Evolutionary conservation across 108 stramenopile species (phyloP).

Genomic region (Fistulifera solaris): DNA sequence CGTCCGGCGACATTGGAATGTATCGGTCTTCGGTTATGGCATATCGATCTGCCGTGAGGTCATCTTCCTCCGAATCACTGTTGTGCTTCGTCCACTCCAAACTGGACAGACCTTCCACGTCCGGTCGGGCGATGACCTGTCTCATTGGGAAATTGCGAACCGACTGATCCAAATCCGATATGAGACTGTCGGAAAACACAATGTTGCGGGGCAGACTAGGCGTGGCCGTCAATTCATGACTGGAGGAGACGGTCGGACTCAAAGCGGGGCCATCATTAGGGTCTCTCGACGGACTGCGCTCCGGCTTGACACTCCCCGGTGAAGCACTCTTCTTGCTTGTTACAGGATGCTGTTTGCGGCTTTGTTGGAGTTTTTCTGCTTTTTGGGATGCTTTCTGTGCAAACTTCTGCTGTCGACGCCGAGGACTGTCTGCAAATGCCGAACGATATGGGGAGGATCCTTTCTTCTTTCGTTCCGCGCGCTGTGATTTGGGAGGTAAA

Average conservation of each 20-base stretch:
- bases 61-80: not conserved
- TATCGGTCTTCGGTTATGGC: not conserved
- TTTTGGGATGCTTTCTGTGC: too few relatives aligned
- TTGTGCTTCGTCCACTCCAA: not conserved
- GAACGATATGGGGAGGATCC: too few relatives aligned
- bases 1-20: not conserved
- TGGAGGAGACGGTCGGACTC: too few relatives aligned
- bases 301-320: too few relatives aligned
- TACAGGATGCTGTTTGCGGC: too few relatives aligned
- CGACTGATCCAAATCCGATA: conserved; percentile 3
- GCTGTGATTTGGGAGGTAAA: not conserved
- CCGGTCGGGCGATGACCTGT: not conserved
- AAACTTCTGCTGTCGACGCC: too few relatives aligned
- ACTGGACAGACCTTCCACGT: not conserved
- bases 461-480: not conserved
- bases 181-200: not conserved
- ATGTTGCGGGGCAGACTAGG: not conserved
- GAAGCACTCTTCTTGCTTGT: too few relatives aligned
- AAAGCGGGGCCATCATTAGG: too few relatives aligned
- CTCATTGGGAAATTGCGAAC: not conserved
- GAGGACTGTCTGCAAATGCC: too few relatives aligned
- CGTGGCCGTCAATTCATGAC: too few relatives aligned
- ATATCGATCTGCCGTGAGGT: not conserved
- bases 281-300: too few relatives aligned
- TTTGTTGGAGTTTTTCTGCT: too few relatives aligned